Conservation (phyloP, 768 basidiomycete species). For the Boletus fagicola region DNA sequence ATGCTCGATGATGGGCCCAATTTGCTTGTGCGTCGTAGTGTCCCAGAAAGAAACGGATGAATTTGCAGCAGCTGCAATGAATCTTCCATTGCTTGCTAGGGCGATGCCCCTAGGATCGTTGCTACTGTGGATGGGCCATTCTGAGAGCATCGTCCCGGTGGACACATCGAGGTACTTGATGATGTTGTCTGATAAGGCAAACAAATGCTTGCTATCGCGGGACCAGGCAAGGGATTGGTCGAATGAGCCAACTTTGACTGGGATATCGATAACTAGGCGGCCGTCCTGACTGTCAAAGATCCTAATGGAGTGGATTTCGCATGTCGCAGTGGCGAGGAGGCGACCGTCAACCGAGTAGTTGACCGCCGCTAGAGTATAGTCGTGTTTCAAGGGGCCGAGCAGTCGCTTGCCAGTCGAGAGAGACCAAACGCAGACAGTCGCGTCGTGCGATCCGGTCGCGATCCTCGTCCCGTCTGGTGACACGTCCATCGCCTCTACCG, state of each 20-base stretch:
- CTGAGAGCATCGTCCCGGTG: neutral
- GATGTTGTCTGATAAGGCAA: neutral
- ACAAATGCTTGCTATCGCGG: neutral
- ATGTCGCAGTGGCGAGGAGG: constrained; percentile 9
- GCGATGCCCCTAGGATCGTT: neutral
- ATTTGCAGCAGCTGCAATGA: neutral
- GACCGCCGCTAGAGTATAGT: constrained; percentile 1
- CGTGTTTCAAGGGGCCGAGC: constrained; percentile 1
- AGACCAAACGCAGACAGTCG: constrained; percentile 4
- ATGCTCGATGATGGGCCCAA: constrained; percentile 8
- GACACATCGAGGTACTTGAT: constrained; percentile 4
- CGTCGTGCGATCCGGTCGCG: constrained; percentile 8
- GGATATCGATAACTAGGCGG: neutral
- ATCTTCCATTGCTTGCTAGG: constrained; percentile 8
- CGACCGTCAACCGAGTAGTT: constrained; percentile 11
- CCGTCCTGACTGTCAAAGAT: constrained; percentile 5
- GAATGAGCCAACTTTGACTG: neutral
- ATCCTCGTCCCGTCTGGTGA: constrained; percentile 14
- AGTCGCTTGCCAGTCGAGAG: neutral
- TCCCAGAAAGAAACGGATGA: constrained; percentile 17
- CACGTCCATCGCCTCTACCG: constrained; percentile 4
- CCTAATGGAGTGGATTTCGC: neutral
- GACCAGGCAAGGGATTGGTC: constrained; percentile 13
- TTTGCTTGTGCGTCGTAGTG: constrained; percentile 1
- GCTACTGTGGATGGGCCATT: constrained; percentile 6